Evolutionary conservation across 345 rosid genomes (phyloP).

Genomic region (Lenwebbia sp.): DNA sequence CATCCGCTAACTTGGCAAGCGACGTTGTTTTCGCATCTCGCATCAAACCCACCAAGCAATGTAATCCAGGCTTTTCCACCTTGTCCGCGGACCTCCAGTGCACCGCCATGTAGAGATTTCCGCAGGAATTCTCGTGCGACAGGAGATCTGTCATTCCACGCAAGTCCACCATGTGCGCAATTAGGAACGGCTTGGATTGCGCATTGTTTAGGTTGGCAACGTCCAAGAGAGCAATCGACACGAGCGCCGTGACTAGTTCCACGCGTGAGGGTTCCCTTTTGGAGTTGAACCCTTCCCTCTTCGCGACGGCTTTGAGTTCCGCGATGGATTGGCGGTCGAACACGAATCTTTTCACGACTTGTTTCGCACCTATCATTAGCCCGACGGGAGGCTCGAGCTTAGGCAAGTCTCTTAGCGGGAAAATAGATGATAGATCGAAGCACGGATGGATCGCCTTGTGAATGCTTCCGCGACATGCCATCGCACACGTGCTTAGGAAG

Average conservation of each 20-base stretch:
- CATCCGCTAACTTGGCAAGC: not conserved
- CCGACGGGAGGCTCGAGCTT: not conserved
- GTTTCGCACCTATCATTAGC: not conserved
- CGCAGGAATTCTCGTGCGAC: not conserved
- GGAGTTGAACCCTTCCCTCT: not conserved
- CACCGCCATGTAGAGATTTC: not conserved
- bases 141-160: not conserved
- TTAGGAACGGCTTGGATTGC: not conserved
- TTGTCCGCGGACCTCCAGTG: not conserved
- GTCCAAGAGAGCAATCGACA: not conserved
- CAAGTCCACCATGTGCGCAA: not conserved
- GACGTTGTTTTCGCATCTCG: not conserved
- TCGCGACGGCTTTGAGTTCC: no score
- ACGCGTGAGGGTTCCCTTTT: not conserved
- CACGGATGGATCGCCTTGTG: not conserved
- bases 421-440: not conserved
- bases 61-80: not conserved
- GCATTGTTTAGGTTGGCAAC: not conserved
- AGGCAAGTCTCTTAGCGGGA: not conserved
- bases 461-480: not conserved
- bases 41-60: not conserved
- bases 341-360: not conserved
- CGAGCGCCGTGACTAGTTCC: not conserved
- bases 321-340: not conserved
- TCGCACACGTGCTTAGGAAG: conserved; percentile 13